These are phyloP conservation scores for Neurospora crassa DNA, from an alignment of 2,329 filamentous ascomycete genomes.

Conservation along the genomic window DNA sequence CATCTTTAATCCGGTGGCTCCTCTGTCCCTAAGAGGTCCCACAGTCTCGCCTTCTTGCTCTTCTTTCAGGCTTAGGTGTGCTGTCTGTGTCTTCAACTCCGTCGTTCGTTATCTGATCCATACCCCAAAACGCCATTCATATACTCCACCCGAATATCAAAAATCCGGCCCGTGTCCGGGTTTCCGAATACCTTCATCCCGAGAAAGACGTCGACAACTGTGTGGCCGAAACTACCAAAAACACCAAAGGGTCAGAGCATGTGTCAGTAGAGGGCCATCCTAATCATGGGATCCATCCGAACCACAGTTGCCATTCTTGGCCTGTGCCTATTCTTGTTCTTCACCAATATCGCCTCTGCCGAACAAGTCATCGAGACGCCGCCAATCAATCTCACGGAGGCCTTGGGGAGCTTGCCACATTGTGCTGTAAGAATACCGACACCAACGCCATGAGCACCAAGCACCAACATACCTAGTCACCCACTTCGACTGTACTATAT, in stretches of 20 bases:
- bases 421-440: slow-evolving; percentile 8
- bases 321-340: slow-evolving; percentile 8
- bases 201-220: not conserved
- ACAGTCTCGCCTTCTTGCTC: not conserved
- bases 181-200: not conserved
- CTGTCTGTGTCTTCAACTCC: not conserved
- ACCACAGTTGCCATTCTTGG: slow-evolving; percentile 8
- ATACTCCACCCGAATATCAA: not conserved
- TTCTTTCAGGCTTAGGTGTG: not conserved
- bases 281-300: slow-evolving; percentile 7
- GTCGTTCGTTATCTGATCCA: not conserved
- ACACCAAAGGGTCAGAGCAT: not conserved
- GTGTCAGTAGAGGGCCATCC: not conserved
- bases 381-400: not conserved
- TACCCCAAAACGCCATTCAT: not conserved
- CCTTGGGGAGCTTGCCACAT: slow-evolving; percentile 1
- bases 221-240: not conserved
- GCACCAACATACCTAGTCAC: not conserved
- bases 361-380: not conserved
- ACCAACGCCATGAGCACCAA: slow-evolving; percentile 1
- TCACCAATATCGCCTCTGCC: slow-evolving; percentile 1
- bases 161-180: not conserved
- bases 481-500: not conserved
- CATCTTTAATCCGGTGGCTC: not conserved
- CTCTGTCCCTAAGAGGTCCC: not conserved